Evolutionary conservation across 2,329 filamentous ascomycete genomes (phyloP).

Genomic region (Sclerotinia subarctica): DNA sequence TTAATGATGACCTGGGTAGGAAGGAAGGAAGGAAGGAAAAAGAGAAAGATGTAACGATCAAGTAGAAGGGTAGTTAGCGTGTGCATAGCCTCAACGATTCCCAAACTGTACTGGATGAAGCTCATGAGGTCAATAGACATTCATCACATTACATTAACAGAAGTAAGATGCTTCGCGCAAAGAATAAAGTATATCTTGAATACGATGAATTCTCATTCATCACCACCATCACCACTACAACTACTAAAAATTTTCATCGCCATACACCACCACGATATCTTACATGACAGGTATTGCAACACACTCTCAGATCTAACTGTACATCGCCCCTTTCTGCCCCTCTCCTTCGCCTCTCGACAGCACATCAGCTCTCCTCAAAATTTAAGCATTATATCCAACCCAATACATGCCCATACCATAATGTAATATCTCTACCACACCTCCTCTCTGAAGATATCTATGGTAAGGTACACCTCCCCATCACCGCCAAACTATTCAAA

Average conservation of each 20-base stretch:
- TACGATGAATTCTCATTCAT: neutral
- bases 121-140: neutral
- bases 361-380: neutral
- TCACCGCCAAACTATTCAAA: slow-evolving; percentile 1
- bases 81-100: neutral
- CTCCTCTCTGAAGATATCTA: neutral
- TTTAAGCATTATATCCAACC: slow-evolving; percentile 18
- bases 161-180: neutral
- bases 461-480: neutral
- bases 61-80: too few species aligned
- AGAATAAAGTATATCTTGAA: neutral
- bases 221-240: neutral
- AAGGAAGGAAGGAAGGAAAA: too few species aligned
- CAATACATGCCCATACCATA: slow-evolving; percentile 4
- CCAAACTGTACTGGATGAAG: neutral
- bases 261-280: neutral
- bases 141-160: neutral
- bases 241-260: neutral
- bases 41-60: too few species aligned
- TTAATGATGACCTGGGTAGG: too few species aligned
- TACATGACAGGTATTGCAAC: neutral
- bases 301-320: neutral
- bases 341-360: too few species aligned
- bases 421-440: neutral
- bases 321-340: neutral